Percentiles rank a stretch among this genome's conserved stretches.
These are phyloP conservation scores for Striga asiatica DNA, from an alignment of 257 asterid species.

Conservation along the genomic window DNA sequence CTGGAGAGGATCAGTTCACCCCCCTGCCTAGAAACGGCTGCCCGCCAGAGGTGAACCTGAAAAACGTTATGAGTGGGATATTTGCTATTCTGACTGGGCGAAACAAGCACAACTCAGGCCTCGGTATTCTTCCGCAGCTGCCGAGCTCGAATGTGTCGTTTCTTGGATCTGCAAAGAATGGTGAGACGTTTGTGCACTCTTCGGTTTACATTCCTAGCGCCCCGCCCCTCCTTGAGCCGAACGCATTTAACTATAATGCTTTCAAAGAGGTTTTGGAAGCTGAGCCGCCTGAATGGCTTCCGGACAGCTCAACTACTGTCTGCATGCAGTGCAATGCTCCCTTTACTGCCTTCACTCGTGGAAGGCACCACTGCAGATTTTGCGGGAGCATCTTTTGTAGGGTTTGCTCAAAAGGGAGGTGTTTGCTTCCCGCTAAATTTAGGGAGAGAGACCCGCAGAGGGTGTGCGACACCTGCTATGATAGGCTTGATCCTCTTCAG, in stretches of 20 bases:
- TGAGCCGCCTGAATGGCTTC: conserved; percentile 99
- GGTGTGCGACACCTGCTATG: conserved; percentile 96
- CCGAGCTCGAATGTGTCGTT: conserved; percentile 69
- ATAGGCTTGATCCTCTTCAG: conserved; percentile 93
- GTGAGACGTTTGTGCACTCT: conserved; percentile 72
- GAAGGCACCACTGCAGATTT: conserved; percentile 97
- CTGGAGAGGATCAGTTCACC: conserved; percentile 39
- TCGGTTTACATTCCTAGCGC: conserved; percentile 97
- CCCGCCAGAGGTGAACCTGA: conserved; percentile 84
- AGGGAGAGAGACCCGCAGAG: conserved; percentile 94
- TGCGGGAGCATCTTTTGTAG: conserved; percentile 95
- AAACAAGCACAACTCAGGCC: conserved; percentile 29
- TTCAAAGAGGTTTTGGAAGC: conserved; percentile 86
- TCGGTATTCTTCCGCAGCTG: conserved; percentile 27
- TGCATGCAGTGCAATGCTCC: conserved; percentile 95
- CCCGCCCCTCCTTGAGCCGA: conserved; percentile 75
- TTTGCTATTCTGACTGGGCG: conserved; percentile 66
- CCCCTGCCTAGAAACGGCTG: conserved; percentile 30
- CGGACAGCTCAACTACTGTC: conserved; percentile 64
- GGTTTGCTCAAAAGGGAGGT: conserved; percentile 87
- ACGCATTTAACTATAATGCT: conserved; percentile 46
- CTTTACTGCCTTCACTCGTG: conserved; percentile 87
- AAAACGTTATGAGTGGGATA: conserved; percentile 70
- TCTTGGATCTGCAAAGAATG: conserved; percentile 79
- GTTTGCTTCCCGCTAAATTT: conserved; percentile 75